These are phyloP conservation scores for Rhizopogon roseolus DNA, from an alignment of 768 basidiomycete species.

Conservation along the genomic window DNA sequence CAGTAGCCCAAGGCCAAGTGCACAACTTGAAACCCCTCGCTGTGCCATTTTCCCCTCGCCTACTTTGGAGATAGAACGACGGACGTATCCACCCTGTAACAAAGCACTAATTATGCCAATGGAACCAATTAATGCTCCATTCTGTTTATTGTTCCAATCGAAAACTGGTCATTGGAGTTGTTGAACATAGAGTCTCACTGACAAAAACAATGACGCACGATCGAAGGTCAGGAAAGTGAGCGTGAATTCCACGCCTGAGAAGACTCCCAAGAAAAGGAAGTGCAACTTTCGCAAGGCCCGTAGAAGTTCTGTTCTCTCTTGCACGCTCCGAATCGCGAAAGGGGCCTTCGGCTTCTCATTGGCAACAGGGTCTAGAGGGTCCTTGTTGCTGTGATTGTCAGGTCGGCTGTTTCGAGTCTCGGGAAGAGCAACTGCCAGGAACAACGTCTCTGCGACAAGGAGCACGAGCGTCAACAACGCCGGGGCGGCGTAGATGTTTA, in stretches of 20 bases:
- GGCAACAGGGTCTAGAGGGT: constrained; percentile 9
- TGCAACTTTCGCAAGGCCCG: constrained; percentile 63
- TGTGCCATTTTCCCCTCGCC: constrained; percentile 84
- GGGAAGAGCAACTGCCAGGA: constrained; percentile 71
- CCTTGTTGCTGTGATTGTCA: constrained; percentile 11
- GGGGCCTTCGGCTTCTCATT: constrained; percentile 14
- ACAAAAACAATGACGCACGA: constrained; percentile 40
- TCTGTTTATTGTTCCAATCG: constrained; percentile 87
- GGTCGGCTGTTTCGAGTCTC: constrained; percentile 66
- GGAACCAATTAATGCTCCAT: constrained; percentile 76
- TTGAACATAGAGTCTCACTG: neutral
- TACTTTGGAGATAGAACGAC: constrained; percentile 66
- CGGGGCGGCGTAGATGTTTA: constrained; percentile 92
- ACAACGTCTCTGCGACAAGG: constrained; percentile 73
- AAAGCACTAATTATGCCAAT: constrained; percentile 90
- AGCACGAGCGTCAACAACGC: constrained; percentile 79
- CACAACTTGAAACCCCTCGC: constrained; percentile 72
- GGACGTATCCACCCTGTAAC: constrained; percentile 92
- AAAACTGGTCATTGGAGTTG: constrained; percentile 49
- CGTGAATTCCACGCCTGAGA: constrained; percentile 96
- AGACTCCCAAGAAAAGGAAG: constrained; percentile 82
- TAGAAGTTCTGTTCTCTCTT: constrained; percentile 55
- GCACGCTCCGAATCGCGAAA: constrained; percentile 17
- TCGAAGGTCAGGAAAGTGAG: constrained; percentile 93
- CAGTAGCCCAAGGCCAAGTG: constrained; percentile 64